These are phyloP conservation scores for Phtheirospermum japonicum DNA, from an alignment of 257 asterid species.

Conservation along the genomic window DNA sequence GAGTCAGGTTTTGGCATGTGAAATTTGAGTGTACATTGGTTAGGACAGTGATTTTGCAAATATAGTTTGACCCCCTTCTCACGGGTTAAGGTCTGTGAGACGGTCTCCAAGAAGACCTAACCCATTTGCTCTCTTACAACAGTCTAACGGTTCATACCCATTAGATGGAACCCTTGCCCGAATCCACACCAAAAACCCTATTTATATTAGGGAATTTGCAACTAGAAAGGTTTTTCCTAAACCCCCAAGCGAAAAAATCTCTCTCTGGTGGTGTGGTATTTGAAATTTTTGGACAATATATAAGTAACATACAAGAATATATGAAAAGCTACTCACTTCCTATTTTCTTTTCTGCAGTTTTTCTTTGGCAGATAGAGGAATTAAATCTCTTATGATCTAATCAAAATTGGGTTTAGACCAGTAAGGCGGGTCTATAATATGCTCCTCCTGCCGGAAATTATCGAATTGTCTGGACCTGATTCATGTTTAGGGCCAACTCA, in stretches of 20 bases:
- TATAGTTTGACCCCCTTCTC: too few relatives aligned
- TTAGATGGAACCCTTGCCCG: too few relatives aligned
- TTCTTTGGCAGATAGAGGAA: constrained; percentile 38
- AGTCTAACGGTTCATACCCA: too few relatives aligned
- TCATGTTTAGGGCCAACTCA: constrained; percentile 29
- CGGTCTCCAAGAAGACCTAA: too few relatives aligned
- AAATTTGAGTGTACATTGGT: too few relatives aligned
- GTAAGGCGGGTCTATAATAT: constrained; percentile 40
- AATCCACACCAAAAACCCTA: too few relatives aligned
- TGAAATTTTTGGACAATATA: neutral
- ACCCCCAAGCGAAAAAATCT: too few relatives aligned
- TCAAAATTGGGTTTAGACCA: constrained; percentile 37
- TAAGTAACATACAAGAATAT: constrained; percentile 14
- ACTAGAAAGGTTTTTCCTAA: neutral
- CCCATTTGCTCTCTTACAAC: too few relatives aligned
- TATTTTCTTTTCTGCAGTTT: constrained; percentile 39
- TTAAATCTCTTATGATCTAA: constrained; percentile 32
- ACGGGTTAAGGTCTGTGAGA: too few relatives aligned
- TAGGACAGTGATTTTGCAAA: too few relatives aligned
- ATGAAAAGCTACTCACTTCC: constrained; percentile 28
- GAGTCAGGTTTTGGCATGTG: too few relatives aligned
- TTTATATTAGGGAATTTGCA: too few relatives aligned
- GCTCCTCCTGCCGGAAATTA: constrained; percentile 39
- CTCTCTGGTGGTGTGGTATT: constrained; percentile 19
- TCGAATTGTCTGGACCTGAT: constrained; percentile 32